Percentiles rank a stretch among this genome's conserved stretches.
These are phyloP conservation scores for Fraxinus americana DNA, from an alignment of 257 asterid genomes.

Conservation along the genomic window DNA sequence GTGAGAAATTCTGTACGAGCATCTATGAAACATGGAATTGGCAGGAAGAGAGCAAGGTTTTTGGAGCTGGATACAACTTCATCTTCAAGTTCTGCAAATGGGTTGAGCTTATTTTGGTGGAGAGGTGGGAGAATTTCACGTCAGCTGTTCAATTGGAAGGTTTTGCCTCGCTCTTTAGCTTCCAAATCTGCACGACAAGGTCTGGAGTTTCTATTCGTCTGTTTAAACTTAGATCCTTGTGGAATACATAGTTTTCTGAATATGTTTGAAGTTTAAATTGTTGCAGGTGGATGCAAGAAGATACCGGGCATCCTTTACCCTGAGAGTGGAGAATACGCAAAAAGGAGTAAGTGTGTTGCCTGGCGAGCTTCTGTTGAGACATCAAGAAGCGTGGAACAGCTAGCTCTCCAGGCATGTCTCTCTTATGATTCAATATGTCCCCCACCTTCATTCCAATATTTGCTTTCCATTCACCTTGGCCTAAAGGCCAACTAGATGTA, in stretches of 20 bases:
- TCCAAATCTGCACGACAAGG: constrained; percentile 98
- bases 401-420: constrained; percentile 81
- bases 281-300: constrained; percentile 84
- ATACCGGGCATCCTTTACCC: constrained; percentile 80
- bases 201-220: constrained; percentile 32
- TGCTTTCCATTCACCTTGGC: constrained; percentile 11
- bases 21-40: constrained; percentile 59
- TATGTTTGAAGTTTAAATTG: constrained; percentile 25
- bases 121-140: constrained; percentile 95
- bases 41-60: constrained; percentile 57
- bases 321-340: constrained; percentile 77
- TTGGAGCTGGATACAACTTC: constrained; percentile 47
- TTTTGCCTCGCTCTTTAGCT: constrained; percentile 74
- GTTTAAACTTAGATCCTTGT: constrained; percentile 17
- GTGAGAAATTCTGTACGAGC: constrained; percentile 56
- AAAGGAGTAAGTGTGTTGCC: constrained; percentile 69
- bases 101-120: constrained; percentile 91
- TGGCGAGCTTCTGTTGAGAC: constrained; percentile 98
- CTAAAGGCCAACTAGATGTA: constrained; percentile 2
- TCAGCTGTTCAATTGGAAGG: constrained; percentile 75
- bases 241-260: constrained; percentile 28
- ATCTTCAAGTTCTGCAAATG: constrained; percentile 61
- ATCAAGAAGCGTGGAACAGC: constrained; percentile 78
- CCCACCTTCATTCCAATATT: not conserved
- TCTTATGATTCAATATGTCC: constrained; percentile 14